These are phyloP conservation scores for Macrophomina tecta DNA, from an alignment of 2,329 filamentous ascomycete genomes.

Conservation along the genomic window DNA sequence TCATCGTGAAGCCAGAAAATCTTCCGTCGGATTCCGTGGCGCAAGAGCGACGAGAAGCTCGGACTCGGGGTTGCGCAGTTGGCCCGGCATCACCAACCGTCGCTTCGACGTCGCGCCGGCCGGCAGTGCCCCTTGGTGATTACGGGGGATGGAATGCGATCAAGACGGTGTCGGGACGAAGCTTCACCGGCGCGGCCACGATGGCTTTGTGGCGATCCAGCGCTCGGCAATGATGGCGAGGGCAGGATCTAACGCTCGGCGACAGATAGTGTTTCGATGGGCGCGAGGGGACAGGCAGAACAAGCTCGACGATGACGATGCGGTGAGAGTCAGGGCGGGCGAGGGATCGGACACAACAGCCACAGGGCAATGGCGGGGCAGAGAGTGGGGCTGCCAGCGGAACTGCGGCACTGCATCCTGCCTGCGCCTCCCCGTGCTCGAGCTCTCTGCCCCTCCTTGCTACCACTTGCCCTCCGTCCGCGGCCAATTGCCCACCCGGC, in stretches of 20 bases:
- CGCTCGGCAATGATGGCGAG: too few relatives aligned
- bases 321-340: slow-evolving; percentile 19
- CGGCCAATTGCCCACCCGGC: background rate
- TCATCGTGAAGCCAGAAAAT: background rate
- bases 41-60: background rate
- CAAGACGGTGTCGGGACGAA: background rate
- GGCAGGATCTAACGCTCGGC: background rate
- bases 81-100: background rate
- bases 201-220: background rate
- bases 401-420: slow-evolving; percentile 14
- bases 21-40: background rate
- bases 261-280: slow-evolving; percentile 4
- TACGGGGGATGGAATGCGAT: background rate
- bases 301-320: slow-evolving; percentile 10
- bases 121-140: background rate
- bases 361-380: slow-evolving; percentile 18
- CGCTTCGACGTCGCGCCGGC: background rate
- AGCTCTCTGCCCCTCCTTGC: slow-evolving; percentile 6
- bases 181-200: background rate
- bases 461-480: background rate
- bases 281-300: background rate
- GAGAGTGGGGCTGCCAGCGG: slow-evolving; percentile 15
- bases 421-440: slow-evolving; percentile 1
- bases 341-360: slow-evolving; percentile 17
- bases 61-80: background rate